phyloP scores from a whole-genome alignment of 2,329 filamentous ascomycete species.

The Diaporthe capsici region DNA sequence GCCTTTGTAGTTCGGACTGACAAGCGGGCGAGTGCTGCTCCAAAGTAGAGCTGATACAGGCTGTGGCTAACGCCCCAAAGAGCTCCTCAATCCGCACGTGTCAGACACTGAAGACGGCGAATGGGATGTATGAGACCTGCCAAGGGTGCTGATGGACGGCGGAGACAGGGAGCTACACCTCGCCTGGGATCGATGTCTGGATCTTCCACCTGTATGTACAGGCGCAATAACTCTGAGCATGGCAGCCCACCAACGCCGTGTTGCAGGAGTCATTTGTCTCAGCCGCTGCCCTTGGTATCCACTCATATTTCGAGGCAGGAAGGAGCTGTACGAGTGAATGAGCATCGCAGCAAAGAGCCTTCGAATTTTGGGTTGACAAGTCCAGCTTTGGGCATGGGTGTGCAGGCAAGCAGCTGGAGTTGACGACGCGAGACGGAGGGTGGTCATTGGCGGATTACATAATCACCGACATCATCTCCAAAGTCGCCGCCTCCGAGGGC shows the following conservation, averaged over 20 bases:
- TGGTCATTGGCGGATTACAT: slow-evolving; percentile 16
- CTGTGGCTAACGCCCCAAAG: not conserved
- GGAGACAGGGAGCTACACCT: too few relatives aligned
- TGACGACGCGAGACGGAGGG: too few relatives aligned
- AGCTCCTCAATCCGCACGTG: not conserved
- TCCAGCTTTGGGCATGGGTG: not conserved
- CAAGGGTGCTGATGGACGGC: not conserved
- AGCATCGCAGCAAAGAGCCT: not conserved
- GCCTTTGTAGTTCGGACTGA: not conserved
- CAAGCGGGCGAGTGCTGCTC: too few relatives aligned
- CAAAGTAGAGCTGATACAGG: not conserved
- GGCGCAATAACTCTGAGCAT: too few relatives aligned
- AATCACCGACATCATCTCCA: slow-evolving; percentile 31
- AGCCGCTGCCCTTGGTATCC: too few relatives aligned
- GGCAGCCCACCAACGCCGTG: too few relatives aligned
- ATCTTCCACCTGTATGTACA: too few relatives aligned
- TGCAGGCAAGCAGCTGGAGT: not conserved
- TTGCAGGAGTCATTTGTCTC: too few relatives aligned
- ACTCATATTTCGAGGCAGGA: too few relatives aligned
- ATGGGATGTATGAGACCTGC: not conserved
- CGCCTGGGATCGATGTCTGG: too few relatives aligned
- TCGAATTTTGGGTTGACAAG: not conserved
- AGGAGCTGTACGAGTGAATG: accelerated
- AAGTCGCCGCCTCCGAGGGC: not conserved
- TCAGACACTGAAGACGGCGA: not conserved